These are phyloP conservation scores for Aspergillus nidulans DNA, from an alignment of 495 filamentous ascomycete genomes.

Conservation along the genomic window DNA sequence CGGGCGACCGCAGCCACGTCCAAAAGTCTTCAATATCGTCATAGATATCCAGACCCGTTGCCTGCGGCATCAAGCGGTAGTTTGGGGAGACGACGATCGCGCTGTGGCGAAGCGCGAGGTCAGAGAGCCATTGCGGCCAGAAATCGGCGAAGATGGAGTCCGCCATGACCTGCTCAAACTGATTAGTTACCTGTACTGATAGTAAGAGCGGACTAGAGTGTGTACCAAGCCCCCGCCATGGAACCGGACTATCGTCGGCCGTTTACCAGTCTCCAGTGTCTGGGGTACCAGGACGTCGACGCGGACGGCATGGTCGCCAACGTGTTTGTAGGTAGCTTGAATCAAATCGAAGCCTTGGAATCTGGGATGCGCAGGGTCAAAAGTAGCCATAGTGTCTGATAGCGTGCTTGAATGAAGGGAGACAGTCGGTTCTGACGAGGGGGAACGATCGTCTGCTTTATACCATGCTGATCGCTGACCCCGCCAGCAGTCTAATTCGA, in stretches of 20 bases:
- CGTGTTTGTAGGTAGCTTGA: constrained; percentile 28
- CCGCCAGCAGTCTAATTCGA: too few relatives aligned
- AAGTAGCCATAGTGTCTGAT: too few relatives aligned
- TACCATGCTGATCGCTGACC: too few relatives aligned
- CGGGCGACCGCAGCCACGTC: constrained; percentile 35
- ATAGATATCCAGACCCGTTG: constrained; percentile 43
- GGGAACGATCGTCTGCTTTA: too few relatives aligned
- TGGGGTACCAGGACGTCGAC: constrained; percentile 30
- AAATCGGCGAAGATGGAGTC: constrained; percentile 28
- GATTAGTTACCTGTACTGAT: constrained; percentile 12
- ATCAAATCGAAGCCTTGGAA: constrained; percentile 24
- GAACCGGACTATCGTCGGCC: constrained; percentile 28
- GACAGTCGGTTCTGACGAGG: too few relatives aligned
- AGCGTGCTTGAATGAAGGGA: too few relatives aligned
- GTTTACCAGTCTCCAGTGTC: constrained; percentile 11
- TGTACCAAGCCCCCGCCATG: constrained; percentile 33
- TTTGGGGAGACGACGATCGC: constrained; percentile 43
- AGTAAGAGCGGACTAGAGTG: neutral
- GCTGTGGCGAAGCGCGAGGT: constrained; percentile 24
- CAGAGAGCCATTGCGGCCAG: constrained; percentile 29
- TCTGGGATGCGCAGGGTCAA: neutral
- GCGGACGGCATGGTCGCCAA: constrained; percentile 28
- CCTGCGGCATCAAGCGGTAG: constrained; percentile 51
- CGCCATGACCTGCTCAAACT: constrained; percentile 11
- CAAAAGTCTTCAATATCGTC: constrained; percentile 49